phyloP scores from a whole-genome alignment of 192 early-diverging fungal species.

The Coemansia sp. region DNA sequence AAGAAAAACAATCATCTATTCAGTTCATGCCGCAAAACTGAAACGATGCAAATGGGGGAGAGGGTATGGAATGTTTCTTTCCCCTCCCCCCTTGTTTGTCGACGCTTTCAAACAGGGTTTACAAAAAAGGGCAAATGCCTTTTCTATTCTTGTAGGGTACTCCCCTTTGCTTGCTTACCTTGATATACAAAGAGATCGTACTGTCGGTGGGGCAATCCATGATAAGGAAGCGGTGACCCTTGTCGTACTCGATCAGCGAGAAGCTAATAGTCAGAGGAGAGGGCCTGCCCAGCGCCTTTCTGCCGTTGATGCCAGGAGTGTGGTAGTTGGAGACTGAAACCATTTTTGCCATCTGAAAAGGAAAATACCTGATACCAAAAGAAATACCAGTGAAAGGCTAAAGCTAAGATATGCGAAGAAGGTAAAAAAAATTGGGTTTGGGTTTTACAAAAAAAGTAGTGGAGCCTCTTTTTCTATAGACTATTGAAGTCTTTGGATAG shows the following conservation, averaged over 20 bases:
- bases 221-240: constrained; percentile 79
- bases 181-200: constrained; percentile 74
- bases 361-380: neutral
- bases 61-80: too few species aligned
- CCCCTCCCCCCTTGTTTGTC: too few species aligned
- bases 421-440: neutral
- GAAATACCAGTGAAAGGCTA: neutral
- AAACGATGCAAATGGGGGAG: neutral
- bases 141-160: too few species aligned
- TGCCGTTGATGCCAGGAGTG: constrained; percentile 32
- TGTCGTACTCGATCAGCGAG: constrained; percentile 54
- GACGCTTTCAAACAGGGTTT: too few species aligned
- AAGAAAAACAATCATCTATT: neutral
- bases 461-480: neutral
- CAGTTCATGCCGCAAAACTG: neutral
- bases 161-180: constrained; percentile 39
- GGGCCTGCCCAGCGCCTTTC: constrained; percentile 52
- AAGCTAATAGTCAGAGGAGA: constrained; percentile 52
- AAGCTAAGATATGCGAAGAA: neutral
- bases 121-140: too few species aligned
- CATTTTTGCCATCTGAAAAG: constrained; percentile 39
- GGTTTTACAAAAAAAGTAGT: neutral
- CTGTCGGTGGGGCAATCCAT: constrained; percentile 90
- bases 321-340: constrained; percentile 50
- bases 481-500: too few species aligned